A percentile compares a stretch with the other conserved stretches of the same genome.
These are phyloP conservation scores for Ceratocystiopsis sp. DNA, from an alignment of 2,329 filamentous ascomycete species.

Conservation along the genomic window DNA sequence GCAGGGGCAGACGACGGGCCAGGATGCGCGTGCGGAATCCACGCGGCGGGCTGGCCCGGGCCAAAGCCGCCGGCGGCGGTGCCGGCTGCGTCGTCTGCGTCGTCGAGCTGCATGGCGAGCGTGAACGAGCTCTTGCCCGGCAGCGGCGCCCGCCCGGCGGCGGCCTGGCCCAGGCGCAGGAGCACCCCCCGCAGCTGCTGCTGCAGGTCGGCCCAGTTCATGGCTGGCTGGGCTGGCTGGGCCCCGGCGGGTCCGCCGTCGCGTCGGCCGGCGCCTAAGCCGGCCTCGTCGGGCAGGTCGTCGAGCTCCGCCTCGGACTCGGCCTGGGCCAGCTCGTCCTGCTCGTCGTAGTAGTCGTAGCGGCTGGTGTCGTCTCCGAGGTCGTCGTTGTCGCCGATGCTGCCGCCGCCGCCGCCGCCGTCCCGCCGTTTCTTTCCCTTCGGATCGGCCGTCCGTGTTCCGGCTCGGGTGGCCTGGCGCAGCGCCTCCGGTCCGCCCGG, in stretches of 20 bases:
- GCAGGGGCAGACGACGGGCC: constrained; percentile 11
- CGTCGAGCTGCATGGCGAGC: constrained; percentile 51
- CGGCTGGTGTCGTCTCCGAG: neutral
- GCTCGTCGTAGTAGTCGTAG: constrained; percentile 6
- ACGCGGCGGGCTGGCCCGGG: neutral
- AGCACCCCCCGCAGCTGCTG: constrained; percentile 57
- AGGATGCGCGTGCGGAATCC: too few species aligned
- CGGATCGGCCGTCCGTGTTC: neutral
- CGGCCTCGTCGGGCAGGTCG: neutral
- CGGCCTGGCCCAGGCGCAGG: constrained; percentile 41
- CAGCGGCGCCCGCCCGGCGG: constrained; percentile 36
- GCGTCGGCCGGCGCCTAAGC: too few species aligned
- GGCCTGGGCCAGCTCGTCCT: constrained; percentile 3
- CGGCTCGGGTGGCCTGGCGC: constrained; percentile 9
- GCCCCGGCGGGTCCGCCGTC: neutral
- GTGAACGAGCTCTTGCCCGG: constrained; percentile 57
- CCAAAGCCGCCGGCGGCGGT: neutral
- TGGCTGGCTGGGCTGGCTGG: neutral
- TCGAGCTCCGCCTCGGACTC: constrained; percentile 6
- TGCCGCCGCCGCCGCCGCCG: neutral
- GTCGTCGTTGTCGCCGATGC: neutral
- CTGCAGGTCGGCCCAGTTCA: constrained; percentile 45
- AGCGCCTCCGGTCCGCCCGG: constrained; percentile 18
- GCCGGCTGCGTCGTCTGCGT: neutral
- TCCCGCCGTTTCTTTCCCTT: neutral